Conservation (phyloP, 768 basidiomycete genomes). For the Termitomyces sp. region DNA sequence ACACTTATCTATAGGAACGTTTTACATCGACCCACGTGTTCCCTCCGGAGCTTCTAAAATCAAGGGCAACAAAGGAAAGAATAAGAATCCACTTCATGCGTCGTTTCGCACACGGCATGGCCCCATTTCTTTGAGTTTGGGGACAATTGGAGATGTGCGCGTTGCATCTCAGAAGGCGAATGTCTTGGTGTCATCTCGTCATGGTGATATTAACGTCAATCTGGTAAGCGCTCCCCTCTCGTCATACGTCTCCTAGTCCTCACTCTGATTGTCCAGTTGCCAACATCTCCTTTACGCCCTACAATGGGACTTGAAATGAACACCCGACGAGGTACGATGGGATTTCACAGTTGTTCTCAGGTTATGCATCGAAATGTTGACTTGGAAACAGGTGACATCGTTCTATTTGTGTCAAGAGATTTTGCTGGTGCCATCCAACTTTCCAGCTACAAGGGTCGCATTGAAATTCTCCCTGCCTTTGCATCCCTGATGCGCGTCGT, state of each 20-base stretch:
- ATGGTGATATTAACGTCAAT: constrained; percentile 34
- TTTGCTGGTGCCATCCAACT: constrained; percentile 27
- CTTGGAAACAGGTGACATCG: constrained; percentile 17
- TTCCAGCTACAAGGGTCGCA: constrained; percentile 16
- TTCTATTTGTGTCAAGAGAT: constrained; percentile 21
- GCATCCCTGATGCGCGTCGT: constrained; percentile 21
- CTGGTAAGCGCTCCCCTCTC: constrained; percentile 24
- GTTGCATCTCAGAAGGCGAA: constrained; percentile 25
- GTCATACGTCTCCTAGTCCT: background rate
- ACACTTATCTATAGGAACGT: constrained; percentile 28
- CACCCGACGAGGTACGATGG: constrained; percentile 26
- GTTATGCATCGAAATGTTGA: background rate
- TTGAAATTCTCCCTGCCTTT: constrained; percentile 25
- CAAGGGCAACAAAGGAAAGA: constrained; percentile 21
- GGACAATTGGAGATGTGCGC: constrained; percentile 29
- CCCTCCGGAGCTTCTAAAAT: constrained; percentile 21
- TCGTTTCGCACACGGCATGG: constrained; percentile 40
- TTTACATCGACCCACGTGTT: constrained; percentile 33
- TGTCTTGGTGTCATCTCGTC: constrained; percentile 30
- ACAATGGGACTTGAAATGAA: constrained; percentile 32
- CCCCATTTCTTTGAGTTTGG: constrained; percentile 31
- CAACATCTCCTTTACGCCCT: constrained; percentile 25
- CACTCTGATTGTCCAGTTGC: constrained; percentile 19
- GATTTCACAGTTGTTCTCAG: background rate
- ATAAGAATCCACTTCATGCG: constrained; percentile 28